These are phyloP conservation scores for Phytophthora syringae DNA, from an alignment of 352 stramenopile species.

Conservation along the genomic window DNA sequence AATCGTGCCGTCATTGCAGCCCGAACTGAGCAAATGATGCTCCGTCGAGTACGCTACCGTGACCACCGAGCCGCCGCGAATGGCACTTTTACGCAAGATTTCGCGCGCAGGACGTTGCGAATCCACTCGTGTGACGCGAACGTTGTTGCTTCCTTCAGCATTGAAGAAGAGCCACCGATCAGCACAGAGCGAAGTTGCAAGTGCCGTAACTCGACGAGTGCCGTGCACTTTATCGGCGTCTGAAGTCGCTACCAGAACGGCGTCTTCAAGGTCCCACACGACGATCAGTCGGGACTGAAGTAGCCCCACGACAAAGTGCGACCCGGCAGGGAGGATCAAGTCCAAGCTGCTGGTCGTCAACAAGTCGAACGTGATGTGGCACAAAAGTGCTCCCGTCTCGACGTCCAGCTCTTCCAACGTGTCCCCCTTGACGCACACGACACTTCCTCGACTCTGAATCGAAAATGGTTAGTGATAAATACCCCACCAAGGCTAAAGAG, in stretches of 20 bases:
- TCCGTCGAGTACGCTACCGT: constrained; percentile 64
- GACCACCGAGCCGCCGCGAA: constrained; percentile 59
- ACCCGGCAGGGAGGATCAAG: constrained; percentile 51
- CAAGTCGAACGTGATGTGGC: constrained; percentile 75
- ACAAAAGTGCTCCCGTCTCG: constrained; percentile 53
- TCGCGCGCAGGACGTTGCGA: constrained; percentile 63
- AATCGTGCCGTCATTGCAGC: constrained; percentile 68
- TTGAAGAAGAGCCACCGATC: constrained; percentile 77
- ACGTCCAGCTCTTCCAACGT: constrained; percentile 73
- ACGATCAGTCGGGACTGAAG: constrained; percentile 60
- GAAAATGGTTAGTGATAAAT: constrained; percentile 1
- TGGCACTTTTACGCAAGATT: constrained; percentile 73
- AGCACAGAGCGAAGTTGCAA: constrained; percentile 63
- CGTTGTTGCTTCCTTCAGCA: constrained; percentile 76
- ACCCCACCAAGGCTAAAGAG: no score
- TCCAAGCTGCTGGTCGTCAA: constrained; percentile 50
- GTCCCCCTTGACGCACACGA: constrained; percentile 63
- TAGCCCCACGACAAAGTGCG: constrained; percentile 57
- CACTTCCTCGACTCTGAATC: constrained; percentile 43
- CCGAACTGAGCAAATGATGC: constrained; percentile 58
- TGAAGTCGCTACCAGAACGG: constrained; percentile 62
- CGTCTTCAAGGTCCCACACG: constrained; percentile 72
- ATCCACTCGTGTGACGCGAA: constrained; percentile 64
- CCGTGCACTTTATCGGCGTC: constrained; percentile 67
- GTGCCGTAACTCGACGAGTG: constrained; percentile 54